Percentiles rank a stretch among this genome's conserved stretches.
Evolutionary conservation across 345 rosid species (phyloP).

Genomic region (Mercurialis annua): DNA sequence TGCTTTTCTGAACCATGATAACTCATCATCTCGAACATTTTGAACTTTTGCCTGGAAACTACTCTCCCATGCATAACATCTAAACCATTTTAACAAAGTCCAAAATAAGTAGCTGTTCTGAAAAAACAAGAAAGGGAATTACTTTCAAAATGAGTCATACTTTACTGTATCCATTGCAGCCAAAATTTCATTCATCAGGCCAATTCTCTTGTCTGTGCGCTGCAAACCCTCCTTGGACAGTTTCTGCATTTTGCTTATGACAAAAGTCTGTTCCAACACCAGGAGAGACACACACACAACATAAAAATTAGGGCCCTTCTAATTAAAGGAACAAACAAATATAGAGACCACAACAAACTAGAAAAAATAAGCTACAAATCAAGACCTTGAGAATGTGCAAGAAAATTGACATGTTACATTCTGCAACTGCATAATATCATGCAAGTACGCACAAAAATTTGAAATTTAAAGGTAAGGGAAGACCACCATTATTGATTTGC

Average conservation of each 20-base stretch:
- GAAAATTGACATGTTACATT: background rate
- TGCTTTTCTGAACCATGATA: conserved; percentile 96
- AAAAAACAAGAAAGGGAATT: conserved; percentile 4
- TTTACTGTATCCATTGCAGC: conserved; percentile 99
- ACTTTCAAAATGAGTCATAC: conserved; percentile 43
- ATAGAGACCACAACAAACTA: background rate
- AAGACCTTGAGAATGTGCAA: background rate
- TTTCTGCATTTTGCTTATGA: conserved; percentile 90
- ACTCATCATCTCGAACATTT: conserved; percentile 71
- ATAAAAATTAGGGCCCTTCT: background rate
- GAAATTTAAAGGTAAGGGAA: background rate
- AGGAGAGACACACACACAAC: background rate
- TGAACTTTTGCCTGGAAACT: conserved; percentile 92
- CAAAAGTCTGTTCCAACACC: conserved; percentile 60
- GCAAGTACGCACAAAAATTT: background rate
- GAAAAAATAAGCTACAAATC: background rate
- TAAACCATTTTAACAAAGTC: conserved; percentile 27
- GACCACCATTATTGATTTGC: background rate
- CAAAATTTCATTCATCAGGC: conserved; percentile 96
- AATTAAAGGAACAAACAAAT: background rate
- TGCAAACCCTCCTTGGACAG: conserved; percentile 90
- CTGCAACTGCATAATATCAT: conserved; percentile 1
- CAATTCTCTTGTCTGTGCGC: conserved; percentile 95
- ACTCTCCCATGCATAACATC: conserved; percentile 98
- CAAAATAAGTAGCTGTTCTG: background rate